A percentile compares a stretch with the other conserved stretches of the same genome.
Evolutionary conservation across 2,329 filamentous ascomycete genomes (phyloP).

Genomic region (Pochonia chlamydosporia): DNA sequence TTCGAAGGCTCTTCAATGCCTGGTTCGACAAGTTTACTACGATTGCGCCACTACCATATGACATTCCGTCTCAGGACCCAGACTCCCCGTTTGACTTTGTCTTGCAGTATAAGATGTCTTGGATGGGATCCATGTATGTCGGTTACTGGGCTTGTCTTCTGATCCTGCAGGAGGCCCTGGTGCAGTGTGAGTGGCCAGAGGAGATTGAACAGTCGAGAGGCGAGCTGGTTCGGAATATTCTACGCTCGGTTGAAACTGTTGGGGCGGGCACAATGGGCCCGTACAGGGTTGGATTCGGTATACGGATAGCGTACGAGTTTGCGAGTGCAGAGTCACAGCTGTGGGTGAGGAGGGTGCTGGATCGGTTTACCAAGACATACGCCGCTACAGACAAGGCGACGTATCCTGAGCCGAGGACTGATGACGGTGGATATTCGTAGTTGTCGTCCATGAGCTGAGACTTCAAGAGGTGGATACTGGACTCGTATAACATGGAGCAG

Average conservation of each 20-base stretch:
- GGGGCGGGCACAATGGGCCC: conserved; percentile 31
- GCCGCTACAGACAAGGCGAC: conserved; percentile 24
- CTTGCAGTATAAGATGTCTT: conserved; percentile 23
- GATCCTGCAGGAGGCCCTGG: conserved; percentile 32
- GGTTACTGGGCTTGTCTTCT: conserved; percentile 33
- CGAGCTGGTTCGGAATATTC: conserved; percentile 24
- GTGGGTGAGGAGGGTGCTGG: conserved; percentile 27
- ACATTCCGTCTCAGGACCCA: conserved; percentile 23
- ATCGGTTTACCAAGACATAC: conserved; percentile 25
- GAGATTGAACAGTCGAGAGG: conserved; percentile 20
- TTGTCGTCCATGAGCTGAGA: no score
- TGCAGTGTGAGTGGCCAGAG: conserved; percentile 23
- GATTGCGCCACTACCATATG: conserved; percentile 18
- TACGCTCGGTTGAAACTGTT: conserved; percentile 31
- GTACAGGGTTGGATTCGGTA: conserved; percentile 28
- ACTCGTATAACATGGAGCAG: no score
- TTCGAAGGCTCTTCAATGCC: conserved; percentile 22
- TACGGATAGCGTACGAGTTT: conserved; percentile 34
- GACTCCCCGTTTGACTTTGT: conserved; percentile 26
- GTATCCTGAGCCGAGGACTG: conserved; percentile 19
- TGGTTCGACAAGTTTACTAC: conserved; percentile 26
- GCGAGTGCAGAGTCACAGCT: conserved; percentile 25
- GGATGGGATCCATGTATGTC: conserved; percentile 29
- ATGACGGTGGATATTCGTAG: conserved; percentile 8
- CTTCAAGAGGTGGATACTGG: background rate